Base-by-base conservation (phyloP, 306 rosid species). In the Corylus americana region DNA sequence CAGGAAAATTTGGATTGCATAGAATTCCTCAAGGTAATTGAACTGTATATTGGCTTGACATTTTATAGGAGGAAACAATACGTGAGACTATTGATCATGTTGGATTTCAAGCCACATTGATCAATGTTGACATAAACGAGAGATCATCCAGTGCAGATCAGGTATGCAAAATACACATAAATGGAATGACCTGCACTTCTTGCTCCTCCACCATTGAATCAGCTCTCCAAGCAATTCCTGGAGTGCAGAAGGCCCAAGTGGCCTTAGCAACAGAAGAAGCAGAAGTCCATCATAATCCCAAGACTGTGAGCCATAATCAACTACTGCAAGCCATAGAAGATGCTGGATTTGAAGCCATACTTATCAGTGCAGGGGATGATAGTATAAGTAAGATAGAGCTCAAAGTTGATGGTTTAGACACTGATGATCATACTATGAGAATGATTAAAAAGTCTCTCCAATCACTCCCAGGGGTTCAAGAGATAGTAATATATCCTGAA, bases 111-210 rank as follows among this genome's bases (percentile, higher is more conserved):
- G 96, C 96, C 31, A 85, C 82, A 9, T 63, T 89, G 75, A 79
- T 81, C 17, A 74, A 59, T 3, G 89, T 82, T n/a, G 75, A 75
- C 20, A 64, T 20, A 25, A 79, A n/a, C 17, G 87, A 81, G 8
- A 78, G 50, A 70, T 79, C 91, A 70, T 79, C 91, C 10, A 42
- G 1, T 42, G 8, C 45, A 42, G 63, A 70, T 63, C 94, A 90
- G 79, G 90, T 87, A 2, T 92, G 97, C 81, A 88, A 92, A 67
- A 80, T 94, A 51, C 87, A 82, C 47, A 80, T 94, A 13, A 82
- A 80, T 45, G 98, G 96, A 85, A 92, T 94, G 98, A 90, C 96
- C 42, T 90, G 97, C 80, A 94, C 91, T 4, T 85, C 98, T 4
- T 94, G 97, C 49, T 92, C 96, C 64, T 88, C 96, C 48, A 86